These are phyloP conservation scores for Protostelium mycophagum DNA, from an alignment of 78 protist species.

Conservation along the genomic window DNA sequence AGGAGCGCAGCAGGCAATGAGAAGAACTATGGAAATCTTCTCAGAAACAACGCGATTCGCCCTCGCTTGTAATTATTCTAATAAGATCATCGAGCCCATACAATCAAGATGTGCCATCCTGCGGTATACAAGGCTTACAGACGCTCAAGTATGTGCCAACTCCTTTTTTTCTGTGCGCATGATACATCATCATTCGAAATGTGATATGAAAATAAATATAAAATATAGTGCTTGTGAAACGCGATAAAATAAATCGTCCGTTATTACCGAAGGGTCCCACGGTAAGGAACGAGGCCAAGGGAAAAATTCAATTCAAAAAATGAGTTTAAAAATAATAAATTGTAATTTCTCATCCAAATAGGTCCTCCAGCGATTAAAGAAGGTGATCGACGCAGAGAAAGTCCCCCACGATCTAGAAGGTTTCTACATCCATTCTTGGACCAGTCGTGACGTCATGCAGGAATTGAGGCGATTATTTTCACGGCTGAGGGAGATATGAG, in stretches of 20 bases:
- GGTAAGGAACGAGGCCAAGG: too few relatives aligned
- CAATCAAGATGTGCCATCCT: slow-evolving; percentile 97
- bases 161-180: too few relatives aligned
- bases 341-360: too few relatives aligned
- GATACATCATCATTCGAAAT: too few relatives aligned
- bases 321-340: too few relatives aligned
- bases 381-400: slow-evolving; percentile 29
- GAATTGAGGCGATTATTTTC: slow-evolving; percentile 87
- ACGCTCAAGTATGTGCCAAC: not conserved
- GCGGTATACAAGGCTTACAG: slow-evolving; percentile 83
- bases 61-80: slow-evolving; percentile 85
- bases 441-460: not conserved
- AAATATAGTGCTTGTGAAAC: too few relatives aligned
- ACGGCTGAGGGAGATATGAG: slow-evolving; percentile 96
- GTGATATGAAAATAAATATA: too few relatives aligned
- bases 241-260: too few relatives aligned
- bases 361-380: slow-evolving; percentile 24
- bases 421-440: not conserved
- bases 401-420: slow-evolving; percentile 72
- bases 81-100: slow-evolving; percentile 94
- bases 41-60: slow-evolving; percentile 87
- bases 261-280: too few relatives aligned
- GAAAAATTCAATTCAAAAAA: too few relatives aligned
- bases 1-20: slow-evolving; percentile 93
- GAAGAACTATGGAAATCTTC: slow-evolving; percentile 91